Percentiles rank a stretch among this genome's conserved stretches.
Conservation (phyloP, 345 rosid genomes). For the Eucalyptus virginea region DNA sequence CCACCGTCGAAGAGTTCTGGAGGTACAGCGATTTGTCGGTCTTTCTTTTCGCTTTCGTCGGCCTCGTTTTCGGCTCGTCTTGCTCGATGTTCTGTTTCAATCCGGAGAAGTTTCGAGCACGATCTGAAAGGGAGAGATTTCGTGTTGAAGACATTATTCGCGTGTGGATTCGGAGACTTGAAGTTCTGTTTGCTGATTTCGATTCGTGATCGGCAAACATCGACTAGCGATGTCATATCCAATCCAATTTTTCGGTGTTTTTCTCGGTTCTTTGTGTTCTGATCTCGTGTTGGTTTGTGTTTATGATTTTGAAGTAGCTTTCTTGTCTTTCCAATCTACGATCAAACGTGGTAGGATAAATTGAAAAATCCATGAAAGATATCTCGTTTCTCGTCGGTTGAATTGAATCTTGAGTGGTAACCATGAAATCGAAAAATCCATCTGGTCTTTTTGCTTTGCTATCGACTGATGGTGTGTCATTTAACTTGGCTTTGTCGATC, state of each 20-base stretch:
- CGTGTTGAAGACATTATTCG: background rate
- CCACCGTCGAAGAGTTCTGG: constrained; percentile 74
- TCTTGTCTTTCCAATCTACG: background rate
- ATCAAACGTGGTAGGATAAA: background rate
- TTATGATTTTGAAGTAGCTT: background rate
- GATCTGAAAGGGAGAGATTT: background rate
- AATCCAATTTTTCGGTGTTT: background rate
- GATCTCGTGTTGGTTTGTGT: background rate
- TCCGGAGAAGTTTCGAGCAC: background rate
- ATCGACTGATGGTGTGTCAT: background rate
- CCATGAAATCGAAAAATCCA: background rate
- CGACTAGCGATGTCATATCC: background rate
- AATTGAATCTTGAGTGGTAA: background rate
- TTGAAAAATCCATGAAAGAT: accelerated
- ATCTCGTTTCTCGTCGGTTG: background rate
- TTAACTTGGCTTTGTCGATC: background rate
- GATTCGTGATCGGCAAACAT: background rate
- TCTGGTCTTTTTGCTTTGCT: background rate
- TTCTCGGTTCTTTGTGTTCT: background rate
- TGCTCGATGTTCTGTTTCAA: background rate
- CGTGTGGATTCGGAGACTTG: background rate
- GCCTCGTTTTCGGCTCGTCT: background rate
- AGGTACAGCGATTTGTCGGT: constrained; percentile 14
- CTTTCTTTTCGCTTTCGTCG: background rate
- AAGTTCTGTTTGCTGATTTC: background rate